Evolutionary conservation across 2,329 filamentous ascomycete genomes (phyloP).

Genomic region (Penicillium sp.): DNA sequence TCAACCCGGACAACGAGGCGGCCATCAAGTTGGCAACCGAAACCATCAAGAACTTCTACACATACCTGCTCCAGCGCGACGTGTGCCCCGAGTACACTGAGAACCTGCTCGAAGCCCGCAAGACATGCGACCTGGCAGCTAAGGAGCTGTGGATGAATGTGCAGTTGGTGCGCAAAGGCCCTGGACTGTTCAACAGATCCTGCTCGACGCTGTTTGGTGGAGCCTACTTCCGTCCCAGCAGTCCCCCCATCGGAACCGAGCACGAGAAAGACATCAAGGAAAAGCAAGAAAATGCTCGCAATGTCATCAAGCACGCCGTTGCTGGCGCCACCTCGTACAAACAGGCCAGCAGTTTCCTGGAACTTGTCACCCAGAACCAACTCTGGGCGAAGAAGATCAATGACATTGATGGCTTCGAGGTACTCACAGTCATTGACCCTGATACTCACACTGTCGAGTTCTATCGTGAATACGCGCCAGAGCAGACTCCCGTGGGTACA

Average conservation of each 20-base stretch:
- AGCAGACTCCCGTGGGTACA: conserved; percentile 53
- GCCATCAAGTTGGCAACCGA: conserved; percentile 61
- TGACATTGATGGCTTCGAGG: conserved; percentile 60
- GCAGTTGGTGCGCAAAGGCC: conserved; percentile 55
- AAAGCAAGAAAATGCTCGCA: conserved; percentile 46
- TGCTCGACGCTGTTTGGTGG: conserved; percentile 68
- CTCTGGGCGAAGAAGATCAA: conserved; percentile 45
- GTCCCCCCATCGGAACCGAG: not conserved
- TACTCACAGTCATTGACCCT: conserved; percentile 54
- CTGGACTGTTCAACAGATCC: conserved; percentile 78
- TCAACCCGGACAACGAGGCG: conserved; percentile 54
- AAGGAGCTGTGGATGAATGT: conserved; percentile 64
- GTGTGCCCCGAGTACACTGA: conserved; percentile 78
- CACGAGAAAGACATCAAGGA: not conserved
- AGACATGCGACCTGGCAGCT: conserved; percentile 65
- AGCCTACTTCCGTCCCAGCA: conserved; percentile 35
- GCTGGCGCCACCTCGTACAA: conserved; percentile 46
- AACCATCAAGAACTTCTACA: conserved; percentile 80
- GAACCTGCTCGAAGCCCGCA: conserved; percentile 65
- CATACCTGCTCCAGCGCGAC: conserved; percentile 79
- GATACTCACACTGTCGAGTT: conserved; percentile 47
- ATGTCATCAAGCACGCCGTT: conserved; percentile 52
- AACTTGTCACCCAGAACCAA: conserved; percentile 33
- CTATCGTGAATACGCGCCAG: conserved; percentile 44
- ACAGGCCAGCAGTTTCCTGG: conserved; percentile 38